These are phyloP conservation scores for Globisporangium viniferum DNA, from an alignment of 352 stramenopile species.

Conservation along the genomic window DNA sequence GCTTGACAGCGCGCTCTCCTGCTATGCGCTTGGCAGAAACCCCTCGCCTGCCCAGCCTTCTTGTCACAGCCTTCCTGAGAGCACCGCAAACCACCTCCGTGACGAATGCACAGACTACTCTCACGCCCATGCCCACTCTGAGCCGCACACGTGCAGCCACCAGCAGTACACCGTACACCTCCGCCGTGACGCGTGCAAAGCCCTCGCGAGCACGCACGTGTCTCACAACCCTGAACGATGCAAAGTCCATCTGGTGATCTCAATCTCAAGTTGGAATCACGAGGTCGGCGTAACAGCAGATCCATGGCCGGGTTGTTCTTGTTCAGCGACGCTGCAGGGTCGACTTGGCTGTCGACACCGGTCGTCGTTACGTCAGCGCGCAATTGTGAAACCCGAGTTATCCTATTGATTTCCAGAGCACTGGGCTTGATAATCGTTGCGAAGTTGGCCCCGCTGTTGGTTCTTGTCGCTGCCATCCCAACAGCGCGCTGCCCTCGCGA, in stretches of 20 bases:
- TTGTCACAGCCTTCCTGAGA: background rate
- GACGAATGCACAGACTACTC: background rate
- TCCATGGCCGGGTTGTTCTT: background rate
- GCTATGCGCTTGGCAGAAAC: constrained; percentile 77
- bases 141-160: background rate
- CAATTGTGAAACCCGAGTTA: background rate
- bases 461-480: background rate
- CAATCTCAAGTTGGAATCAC: background rate
- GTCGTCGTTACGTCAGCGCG: background rate
- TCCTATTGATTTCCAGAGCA: background rate
- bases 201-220: background rate
- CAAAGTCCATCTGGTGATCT: background rate
- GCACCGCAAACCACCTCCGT: background rate
- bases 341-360: background rate
- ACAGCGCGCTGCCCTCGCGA: no score
- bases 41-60: constrained; percentile 49
- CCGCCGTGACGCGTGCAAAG: background rate
- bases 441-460: no score
- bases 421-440: background rate
- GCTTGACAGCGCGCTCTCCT: constrained; percentile 57
- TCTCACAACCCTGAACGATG: background rate
- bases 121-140: background rate
- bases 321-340: background rate
- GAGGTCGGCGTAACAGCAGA: background rate
- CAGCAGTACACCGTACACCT: background rate